Percentiles rank a stretch among this genome's conserved stretches.
Conservation (phyloP, 495 filamentous ascomycete genomes). For the Xylaria cubensis region DNA sequence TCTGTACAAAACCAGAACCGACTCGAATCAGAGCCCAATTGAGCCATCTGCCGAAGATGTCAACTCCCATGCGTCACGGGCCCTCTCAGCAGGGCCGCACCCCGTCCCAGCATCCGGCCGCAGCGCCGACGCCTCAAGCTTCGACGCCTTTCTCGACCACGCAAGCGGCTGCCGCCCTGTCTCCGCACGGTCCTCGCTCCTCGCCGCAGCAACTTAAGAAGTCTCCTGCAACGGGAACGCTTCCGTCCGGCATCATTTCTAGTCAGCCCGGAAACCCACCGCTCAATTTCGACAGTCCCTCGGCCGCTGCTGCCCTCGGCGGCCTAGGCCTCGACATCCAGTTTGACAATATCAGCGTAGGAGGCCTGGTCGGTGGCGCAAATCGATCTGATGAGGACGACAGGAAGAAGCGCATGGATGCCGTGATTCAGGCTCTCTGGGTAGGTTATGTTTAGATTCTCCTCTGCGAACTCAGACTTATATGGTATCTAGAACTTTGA, state of each 20-base stretch:
- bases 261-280: slow-evolving; percentile 45
- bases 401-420: slow-evolving; percentile 58
- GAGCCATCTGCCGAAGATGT: slow-evolving; percentile 43
- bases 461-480: slow-evolving; percentile 24
- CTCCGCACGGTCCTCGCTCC: slow-evolving; percentile 55
- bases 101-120: slow-evolving; percentile 54
- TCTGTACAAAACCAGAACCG: not conserved
- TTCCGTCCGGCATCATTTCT: slow-evolving; percentile 34
- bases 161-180: slow-evolving; percentile 50
- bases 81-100: slow-evolving; percentile 57
- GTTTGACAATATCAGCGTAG: slow-evolving; percentile 46
- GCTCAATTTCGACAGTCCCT: slow-evolving; percentile 62
- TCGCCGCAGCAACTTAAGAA: slow-evolving; percentile 65
- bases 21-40: not conserved
- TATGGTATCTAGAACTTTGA: slow-evolving; percentile 16
- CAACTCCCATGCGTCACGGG: slow-evolving; percentile 58
- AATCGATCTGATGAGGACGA: slow-evolving; percentile 64
- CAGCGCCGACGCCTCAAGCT: slow-evolving; percentile 59
- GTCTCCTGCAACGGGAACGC: slow-evolving; percentile 51
- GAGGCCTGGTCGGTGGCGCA: slow-evolving; percentile 39
- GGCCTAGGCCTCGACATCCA: slow-evolving; percentile 52
- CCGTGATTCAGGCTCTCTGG: slow-evolving; percentile 56
- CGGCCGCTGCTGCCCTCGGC: slow-evolving; percentile 56
- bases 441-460: slow-evolving; percentile 37
- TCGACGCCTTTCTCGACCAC: slow-evolving; percentile 61